Percentiles rank a stretch among this genome's conserved stretches.
Conservation (phyloP, 495 filamentous ascomycete species). For the Apodospora peruviana region DNA sequence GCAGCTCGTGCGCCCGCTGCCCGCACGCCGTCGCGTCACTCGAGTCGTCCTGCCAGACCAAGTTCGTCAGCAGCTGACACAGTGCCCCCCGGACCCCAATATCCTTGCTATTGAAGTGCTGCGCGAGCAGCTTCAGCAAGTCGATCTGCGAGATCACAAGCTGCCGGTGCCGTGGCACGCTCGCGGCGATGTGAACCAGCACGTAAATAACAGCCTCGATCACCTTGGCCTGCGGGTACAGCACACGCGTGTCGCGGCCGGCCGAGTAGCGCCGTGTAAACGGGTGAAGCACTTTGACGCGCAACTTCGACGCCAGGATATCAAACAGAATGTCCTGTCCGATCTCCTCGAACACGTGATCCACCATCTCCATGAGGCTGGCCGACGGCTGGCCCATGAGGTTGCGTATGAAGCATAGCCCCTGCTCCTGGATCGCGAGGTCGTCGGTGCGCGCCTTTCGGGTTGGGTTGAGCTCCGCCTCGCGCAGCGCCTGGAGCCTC, state of each 20-base stretch:
- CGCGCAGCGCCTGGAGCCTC: constrained; percentile 46
- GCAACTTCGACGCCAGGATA: constrained; percentile 68
- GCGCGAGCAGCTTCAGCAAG: constrained; percentile 57
- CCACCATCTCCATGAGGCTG: constrained; percentile 64
- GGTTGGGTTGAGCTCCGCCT: constrained; percentile 49
- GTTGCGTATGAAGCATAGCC: constrained; percentile 81
- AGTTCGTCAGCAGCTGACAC: constrained; percentile 76
- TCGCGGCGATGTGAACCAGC: constrained; percentile 80
- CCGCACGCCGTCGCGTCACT: constrained; percentile 55
- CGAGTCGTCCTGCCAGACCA: constrained; percentile 72
- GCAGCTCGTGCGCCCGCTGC: constrained; percentile 61
- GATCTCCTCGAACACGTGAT: constrained; percentile 70
- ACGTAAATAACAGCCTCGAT: constrained; percentile 68
- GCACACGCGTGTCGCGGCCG: constrained; percentile 13
- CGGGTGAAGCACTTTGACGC: constrained; percentile 46
- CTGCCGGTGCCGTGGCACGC: constrained; percentile 67
- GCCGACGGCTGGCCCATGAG: constrained; percentile 52
- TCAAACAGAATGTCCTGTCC: constrained; percentile 70
- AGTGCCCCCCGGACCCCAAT: constrained; percentile 67
- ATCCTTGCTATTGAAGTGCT: constrained; percentile 66
- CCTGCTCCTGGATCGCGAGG: constrained; percentile 83
- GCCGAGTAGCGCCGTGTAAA: constrained; percentile 26
- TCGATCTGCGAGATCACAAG: constrained; percentile 52
- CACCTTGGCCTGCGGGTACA: constrained; percentile 64
- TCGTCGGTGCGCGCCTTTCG: constrained; percentile 69